Percentiles rank a stretch among this genome's conserved stretches.
Evolutionary conservation across 2,329 filamentous ascomycete species (phyloP).

Genomic region (Hypoxylon sp.): DNA sequence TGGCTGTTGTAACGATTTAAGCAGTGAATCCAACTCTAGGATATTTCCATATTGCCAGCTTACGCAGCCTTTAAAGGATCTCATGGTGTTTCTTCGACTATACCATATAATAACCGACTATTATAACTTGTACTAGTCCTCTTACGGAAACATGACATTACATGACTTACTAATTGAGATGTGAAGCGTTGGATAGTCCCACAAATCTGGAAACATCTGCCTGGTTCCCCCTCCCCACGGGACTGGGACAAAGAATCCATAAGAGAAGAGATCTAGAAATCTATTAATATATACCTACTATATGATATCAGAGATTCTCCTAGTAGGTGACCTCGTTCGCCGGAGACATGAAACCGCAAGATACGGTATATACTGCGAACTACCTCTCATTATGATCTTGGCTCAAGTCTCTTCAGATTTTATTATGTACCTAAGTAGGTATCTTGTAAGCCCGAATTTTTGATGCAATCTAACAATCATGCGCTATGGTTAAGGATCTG

Average conservation of each 20-base stretch:
- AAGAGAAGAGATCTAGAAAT: conserved; percentile 20
- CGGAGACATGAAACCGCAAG: neutral
- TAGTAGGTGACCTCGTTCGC: neutral
- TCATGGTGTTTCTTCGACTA: neutral
- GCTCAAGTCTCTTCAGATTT: neutral
- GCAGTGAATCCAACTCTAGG: neutral
- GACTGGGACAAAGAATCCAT: conserved; percentile 6
- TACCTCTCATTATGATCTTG: neutral
- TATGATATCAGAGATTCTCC: neutral
- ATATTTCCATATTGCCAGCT: neutral
- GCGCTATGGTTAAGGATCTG: conserved; percentile 9
- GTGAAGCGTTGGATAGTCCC: conserved; percentile 12
- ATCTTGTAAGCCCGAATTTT: conserved; percentile 17
- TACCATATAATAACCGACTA: neutral
- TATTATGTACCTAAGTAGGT: too few species aligned
- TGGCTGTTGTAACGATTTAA: neutral
- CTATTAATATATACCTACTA: conserved; percentile 31
- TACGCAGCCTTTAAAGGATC: neutral
- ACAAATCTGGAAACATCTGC: conserved; percentile 28
- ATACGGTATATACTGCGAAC: neutral
- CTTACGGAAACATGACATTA: conserved; percentile 10
- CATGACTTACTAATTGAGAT: conserved; percentile 23
- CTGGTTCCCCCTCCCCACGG: conserved; percentile 21
- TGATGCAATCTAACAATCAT: conserved; percentile 13
- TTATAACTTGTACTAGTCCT: conserved; percentile 6